Evolutionary conservation across 176 grass and related monocot genomes (phyloP).

Genomic region (Zizania latifolia): DNA sequence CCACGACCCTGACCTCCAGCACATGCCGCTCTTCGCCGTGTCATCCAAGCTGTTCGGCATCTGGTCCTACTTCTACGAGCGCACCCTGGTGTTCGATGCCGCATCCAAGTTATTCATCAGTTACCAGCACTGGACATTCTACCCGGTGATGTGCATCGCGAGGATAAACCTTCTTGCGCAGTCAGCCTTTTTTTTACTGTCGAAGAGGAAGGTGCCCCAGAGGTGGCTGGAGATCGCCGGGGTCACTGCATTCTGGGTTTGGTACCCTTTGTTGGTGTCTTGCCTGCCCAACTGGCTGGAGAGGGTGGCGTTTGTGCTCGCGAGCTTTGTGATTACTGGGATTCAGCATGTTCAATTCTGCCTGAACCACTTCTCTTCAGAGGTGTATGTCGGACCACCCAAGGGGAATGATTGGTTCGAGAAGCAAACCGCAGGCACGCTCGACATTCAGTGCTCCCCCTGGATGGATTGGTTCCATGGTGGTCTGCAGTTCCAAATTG

Average conservation of each 20-base stretch:
- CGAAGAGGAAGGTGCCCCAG: slow-evolving; percentile 39
- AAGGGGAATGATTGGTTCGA: slow-evolving; percentile 95
- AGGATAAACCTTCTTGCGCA: slow-evolving; percentile 76
- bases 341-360: slow-evolving; percentile 97
- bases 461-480: slow-evolving; percentile 99
- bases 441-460: slow-evolving; percentile 71
- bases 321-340: slow-evolving; percentile 62
- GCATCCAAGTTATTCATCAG: slow-evolving; percentile 64
- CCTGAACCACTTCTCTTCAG: slow-evolving; percentile 85
- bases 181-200: slow-evolving; percentile 43
- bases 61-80: slow-evolving; percentile 59
- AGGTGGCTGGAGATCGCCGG: slow-evolving; percentile 58
- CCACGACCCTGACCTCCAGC: slow-evolving; percentile 91
- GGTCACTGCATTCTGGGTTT: slow-evolving; percentile 59
- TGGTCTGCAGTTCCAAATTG: slow-evolving; percentile 84
- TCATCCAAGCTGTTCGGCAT: slow-evolving; percentile 58
- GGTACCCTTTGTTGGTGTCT: slow-evolving; percentile 76
- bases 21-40: slow-evolving; percentile 90
- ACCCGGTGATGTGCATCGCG: slow-evolving; percentile 83
- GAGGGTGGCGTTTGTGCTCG: slow-evolving; percentile 59
- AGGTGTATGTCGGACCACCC: slow-evolving; percentile 64
- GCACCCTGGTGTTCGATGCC: slow-evolving; percentile 57
- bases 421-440: slow-evolving; percentile 77
- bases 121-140: slow-evolving; percentile 97
- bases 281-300: slow-evolving; percentile 71